Evolutionary conservation across 2,329 filamentous ascomycete genomes (phyloP), one percentile per base, ranked within the genome.

Genomic region (Tolypocladium paradoxum): DNA sequence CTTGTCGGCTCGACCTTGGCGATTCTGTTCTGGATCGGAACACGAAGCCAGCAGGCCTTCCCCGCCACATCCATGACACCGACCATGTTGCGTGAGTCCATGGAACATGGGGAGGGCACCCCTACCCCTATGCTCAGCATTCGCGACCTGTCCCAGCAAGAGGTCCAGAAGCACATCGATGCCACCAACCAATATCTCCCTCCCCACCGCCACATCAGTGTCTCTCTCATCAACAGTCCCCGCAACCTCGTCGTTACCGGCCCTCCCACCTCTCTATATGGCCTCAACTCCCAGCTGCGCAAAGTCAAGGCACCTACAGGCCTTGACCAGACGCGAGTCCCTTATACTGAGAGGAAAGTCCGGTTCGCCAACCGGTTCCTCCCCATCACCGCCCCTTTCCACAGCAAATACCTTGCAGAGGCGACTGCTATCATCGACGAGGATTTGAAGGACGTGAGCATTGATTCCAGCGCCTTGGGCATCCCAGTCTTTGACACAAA

Each of bases 241-340:
- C 86, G 93, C 55, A 99, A 97, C 70, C 86, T 97, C 65, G 95
- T 99, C 49, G 90, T 99, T 16, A 96, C 93, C 43, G 93, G 93
- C 51, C 93, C 93, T 53, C 93, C 95, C 2, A 90, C 95, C 60
- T 97, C 95, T 2, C 78, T 99, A 12, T 96, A 96, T 66, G 95
- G 93, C 79, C 80, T 99, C 40, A 99, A 99, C 69, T 76, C 95
- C 48, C 90, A 95, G 67, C 77, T 99, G 52, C 87, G 95, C 64
- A 99, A 97, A 73, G 89, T 96, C 68, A 99, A 96, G 77, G 92
- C 93, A 2, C 87, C 93, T 5, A 97, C 93, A n/a, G 93, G 95
- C 45, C 78, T 99, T 38, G 93, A 99, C 66, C 95, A 99, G 73
- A 96, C 88, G 60, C 83, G 91, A 55, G 86, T 97, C 52, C 95